Conservation (phyloP, 108 stramenopile genomes). For the Fragilaria crotonensis region DNA sequence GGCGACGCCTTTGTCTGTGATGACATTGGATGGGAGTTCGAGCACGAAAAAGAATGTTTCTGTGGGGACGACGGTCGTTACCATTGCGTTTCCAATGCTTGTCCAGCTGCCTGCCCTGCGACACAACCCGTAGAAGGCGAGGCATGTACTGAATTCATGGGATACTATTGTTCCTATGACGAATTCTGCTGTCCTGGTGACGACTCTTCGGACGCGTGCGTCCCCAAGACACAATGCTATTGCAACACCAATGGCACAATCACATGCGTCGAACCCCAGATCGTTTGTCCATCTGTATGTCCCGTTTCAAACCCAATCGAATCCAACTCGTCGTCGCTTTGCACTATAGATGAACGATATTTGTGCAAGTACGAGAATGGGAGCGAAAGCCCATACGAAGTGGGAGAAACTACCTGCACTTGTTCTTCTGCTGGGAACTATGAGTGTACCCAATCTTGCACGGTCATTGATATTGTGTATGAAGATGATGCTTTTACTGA, state of each 20-base stretch:
- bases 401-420: background rate
- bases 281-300: background rate
- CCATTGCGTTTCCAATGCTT: background rate
- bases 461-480: background rate
- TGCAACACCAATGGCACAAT: background rate
- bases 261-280: background rate
- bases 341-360: background rate
- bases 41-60: background rate
- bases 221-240: background rate
- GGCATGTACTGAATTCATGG: background rate
- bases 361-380: background rate
- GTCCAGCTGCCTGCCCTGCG: background rate
- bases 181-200: background rate
- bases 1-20: background rate
- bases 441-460: background rate
- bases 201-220: background rate
- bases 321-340: background rate
- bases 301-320: background rate
- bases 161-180: background rate
- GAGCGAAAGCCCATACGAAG: background rate
- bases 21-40: background rate
- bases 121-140: background rate
- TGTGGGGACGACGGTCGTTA: background rate
- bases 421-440: background rate
- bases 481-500: background rate